Conservation (phyloP, 441 rosid genomes). For the Brassica balearica region DNA sequence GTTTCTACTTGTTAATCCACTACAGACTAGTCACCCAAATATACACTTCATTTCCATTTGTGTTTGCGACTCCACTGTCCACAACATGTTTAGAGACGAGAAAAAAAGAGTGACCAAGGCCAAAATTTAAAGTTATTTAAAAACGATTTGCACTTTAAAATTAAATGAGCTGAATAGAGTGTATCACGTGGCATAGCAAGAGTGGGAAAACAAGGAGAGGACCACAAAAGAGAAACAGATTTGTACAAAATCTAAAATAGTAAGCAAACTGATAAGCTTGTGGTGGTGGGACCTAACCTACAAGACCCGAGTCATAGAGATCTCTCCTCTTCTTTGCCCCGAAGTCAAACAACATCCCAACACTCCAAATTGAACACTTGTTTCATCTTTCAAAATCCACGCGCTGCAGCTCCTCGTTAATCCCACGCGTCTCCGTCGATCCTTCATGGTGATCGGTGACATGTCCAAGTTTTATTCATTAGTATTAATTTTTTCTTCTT, state of each 20-base stretch:
- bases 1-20: neutral
- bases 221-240: slow-evolving; percentile 38
- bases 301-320: slow-evolving; percentile 17
- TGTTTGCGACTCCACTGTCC: slow-evolving; percentile 3
- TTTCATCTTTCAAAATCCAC: slow-evolving; percentile 11
- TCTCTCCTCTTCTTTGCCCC: slow-evolving; percentile 25
- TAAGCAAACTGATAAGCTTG: slow-evolving; percentile 41
- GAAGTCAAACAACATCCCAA: slow-evolving; percentile 47
- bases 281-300: slow-evolving; percentile 35
- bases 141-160: slow-evolving; percentile 1
- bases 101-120: neutral
- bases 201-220: slow-evolving; percentile 39
- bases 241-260: slow-evolving; percentile 46
- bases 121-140: neutral
- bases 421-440: slow-evolving; percentile 33
- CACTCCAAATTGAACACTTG: slow-evolving; percentile 28
- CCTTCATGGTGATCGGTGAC: neutral
- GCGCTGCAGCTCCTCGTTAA: slow-evolving; percentile 10
- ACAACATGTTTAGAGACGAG: neutral
- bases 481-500: too few relatives aligned
- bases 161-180: neutral
- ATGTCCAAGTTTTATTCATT: neutral
- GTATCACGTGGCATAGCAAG: slow-evolving; percentile 35
- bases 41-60: neutral
- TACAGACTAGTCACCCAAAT: neutral